Evolutionary conservation across 345 rosid species (phyloP).

Genomic region (Anacardium occidentale): DNA sequence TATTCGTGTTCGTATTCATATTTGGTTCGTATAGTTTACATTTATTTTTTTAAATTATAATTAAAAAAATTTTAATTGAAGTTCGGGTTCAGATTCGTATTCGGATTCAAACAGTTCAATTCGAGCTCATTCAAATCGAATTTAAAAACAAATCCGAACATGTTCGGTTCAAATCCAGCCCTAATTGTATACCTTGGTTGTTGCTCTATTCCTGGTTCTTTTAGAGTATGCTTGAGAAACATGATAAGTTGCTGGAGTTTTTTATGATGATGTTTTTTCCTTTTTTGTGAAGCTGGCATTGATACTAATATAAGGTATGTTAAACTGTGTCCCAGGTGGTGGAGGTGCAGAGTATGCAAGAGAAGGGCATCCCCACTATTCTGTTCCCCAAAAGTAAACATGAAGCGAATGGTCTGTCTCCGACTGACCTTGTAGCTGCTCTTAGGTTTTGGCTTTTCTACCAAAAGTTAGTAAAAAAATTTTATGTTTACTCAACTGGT

Average conservation of each 20-base stretch:
- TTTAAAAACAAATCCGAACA: no score
- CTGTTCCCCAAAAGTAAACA: conserved; percentile 60
- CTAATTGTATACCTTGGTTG: no score
- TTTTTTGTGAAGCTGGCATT: background rate
- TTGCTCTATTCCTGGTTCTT: background rate
- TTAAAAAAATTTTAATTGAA: no score
- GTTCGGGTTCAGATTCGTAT: no score
- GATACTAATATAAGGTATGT: background rate
- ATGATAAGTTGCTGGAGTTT: background rate
- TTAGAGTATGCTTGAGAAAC: background rate
- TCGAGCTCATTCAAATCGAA: no score
- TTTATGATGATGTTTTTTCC: background rate
- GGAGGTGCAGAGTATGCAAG: conserved; percentile 86
- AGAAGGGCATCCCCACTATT: conserved; percentile 60
- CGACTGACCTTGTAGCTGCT: conserved; percentile 58
- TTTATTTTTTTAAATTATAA: no score
- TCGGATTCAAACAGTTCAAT: no score
- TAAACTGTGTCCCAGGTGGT: conserved; percentile 45
- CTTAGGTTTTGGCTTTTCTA: conserved; percentile 47
- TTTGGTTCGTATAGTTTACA: no score
- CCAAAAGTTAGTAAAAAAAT: background rate
- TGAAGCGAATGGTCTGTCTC: conserved; percentile 50
- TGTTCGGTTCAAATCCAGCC: no score
- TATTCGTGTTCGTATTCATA: no score
- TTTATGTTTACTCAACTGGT: no score